Base-by-base conservation (phyloP, 1,139 yeast species). In the Sugiyamaella xylanicola region DNA sequence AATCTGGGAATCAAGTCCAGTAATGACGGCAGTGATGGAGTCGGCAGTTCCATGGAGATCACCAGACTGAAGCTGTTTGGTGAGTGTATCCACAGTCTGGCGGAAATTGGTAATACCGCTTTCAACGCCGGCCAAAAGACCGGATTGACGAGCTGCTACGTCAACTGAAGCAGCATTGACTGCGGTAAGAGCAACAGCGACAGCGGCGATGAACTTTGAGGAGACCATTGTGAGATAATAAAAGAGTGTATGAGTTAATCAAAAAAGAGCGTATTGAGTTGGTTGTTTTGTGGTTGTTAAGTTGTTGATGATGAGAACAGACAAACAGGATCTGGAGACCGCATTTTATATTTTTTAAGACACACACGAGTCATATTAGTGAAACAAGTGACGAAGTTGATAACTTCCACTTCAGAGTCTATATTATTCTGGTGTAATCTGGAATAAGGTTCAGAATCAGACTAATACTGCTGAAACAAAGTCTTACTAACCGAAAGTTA, bases 1-100 rank as follows among this genome's bases (percentile, higher is more conserved):
- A 48, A 63, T 58, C 58, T 66, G 68, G 7, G 67, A 57, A 55
- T 63, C 68, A 16, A 63, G 35, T 13, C 72, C 71, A 17, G 70
- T 60, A 56, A 68, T 63, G 51, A 60, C 56, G 32, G 63, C 63
- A 27, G 62, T 53, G 15, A 67, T 52, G 4, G 56, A 48, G 7
- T 64, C 67, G 45, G 65, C 56, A 41, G 63, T 60, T 27, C 66
- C 67, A 52, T 63, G 66, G 25, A 61, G 62, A 17, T 56, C 61
- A 40, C 54, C 52, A 32, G 48, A 49, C 51, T 58, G 55, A 47
- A 62, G 53, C 45, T 59, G 63, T 17, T 44, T 56, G 16, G 59
- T 52, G 15, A 62, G 55, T 17, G 63, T 59, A 45, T 64, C 62
- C 21, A 63, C 52, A 9, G 62, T 53, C 53, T 64, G 67, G 36